A percentile compares a stretch with the other conserved stretches of the same genome.
Evolutionary conservation across 1,139 yeast genomes (phyloP).

Genomic region (Suzukiozyma palmioleophila): DNA sequence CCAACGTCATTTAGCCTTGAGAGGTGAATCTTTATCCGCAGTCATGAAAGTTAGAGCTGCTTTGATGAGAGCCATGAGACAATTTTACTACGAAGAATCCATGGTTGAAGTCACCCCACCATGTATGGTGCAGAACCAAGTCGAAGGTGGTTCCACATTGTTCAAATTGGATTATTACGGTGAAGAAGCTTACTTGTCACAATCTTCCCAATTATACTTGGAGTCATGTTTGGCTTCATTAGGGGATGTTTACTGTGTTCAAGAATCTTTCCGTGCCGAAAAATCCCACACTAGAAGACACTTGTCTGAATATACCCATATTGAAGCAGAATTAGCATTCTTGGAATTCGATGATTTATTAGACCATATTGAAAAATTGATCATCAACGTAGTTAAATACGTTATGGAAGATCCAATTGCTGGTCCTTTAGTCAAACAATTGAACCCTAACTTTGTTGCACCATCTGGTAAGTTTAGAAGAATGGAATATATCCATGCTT

Average conservation of each 20-base stretch:
- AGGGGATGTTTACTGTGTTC: constrained; percentile 96
- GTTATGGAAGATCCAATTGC: constrained; percentile 87
- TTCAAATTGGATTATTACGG: constrained; percentile 94
- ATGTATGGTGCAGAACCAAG: constrained; percentile 99
- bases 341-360: constrained; percentile 82
- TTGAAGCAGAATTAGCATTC: constrained; percentile 92
- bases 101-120: constrained; percentile 95
- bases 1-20: constrained; percentile 88
- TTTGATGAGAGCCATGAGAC: constrained; percentile 68
- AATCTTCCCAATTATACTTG: constrained; percentile 92
- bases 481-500: constrained; percentile 85
- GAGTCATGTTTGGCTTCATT: constrained; percentile 95
- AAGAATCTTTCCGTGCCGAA: constrained; percentile 99
- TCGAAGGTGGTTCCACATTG: constrained; percentile 97
- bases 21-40: constrained; percentile 94
- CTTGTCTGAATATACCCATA: constrained; percentile 92
- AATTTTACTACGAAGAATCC: constrained; percentile 70
- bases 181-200: constrained; percentile 94
- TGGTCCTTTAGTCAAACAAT: constrained; percentile 82
- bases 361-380: constrained; percentile 75
- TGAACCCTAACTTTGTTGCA: constrained; percentile 84
- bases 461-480: constrained; percentile 88
- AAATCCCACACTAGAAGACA: constrained; percentile 99
- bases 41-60: constrained; percentile 94
- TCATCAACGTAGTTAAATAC: constrained; percentile 65